Evolutionary conservation across 2,329 filamentous ascomycete genomes (phyloP), one percentile per base, ranked within the genome.

Genomic region (Exophiala mesophila): DNA sequence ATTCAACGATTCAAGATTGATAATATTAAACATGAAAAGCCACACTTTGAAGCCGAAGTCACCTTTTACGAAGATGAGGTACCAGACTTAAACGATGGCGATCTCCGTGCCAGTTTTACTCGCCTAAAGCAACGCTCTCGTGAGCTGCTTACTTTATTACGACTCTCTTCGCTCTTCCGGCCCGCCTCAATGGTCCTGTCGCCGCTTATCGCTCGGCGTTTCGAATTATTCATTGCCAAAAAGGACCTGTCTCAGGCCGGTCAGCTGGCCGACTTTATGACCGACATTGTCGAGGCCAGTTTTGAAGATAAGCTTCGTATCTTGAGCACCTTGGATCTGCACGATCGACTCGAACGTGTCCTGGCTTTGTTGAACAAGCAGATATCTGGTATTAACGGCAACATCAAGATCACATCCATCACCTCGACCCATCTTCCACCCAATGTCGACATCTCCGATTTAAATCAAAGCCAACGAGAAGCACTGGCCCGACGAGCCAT

Each of bases 221-320:
- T 98, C 31, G 89, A 97, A 58, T 68, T 89, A 39, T 92, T 88
- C 63, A 95, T 98, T 51, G 76, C 81, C 21, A 81, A 83, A 62
- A 94, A 92, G 60, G 82, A 88, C 45, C 63, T 92, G 37, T 73
- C 78, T 30, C 88, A 97, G 54, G 89, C 89, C 1, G 90, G 90
- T 2, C 70, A 80, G 6, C 73, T 98, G 7, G 90, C 92, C 5
- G 92, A 98, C 62, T 97, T 97, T 62, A 96, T 98, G 88, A 83
- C 88, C 28, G 94, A 95, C 60, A 77, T 97, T 17, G 78, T 94
- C 2, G 88, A 95, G 50, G 82, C 85, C 37, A 84, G 80, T 7
- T 85, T 94, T 51, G 88, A 95, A 62, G 92, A 98, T 60, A 96
- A 94, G 64, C 73, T 98, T 40, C 80, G 85, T 42, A 78, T 98